These are phyloP conservation scores for Aspergillus coremiiformis DNA, from an alignment of 495 filamentous ascomycete species.

Conservation along the genomic window DNA sequence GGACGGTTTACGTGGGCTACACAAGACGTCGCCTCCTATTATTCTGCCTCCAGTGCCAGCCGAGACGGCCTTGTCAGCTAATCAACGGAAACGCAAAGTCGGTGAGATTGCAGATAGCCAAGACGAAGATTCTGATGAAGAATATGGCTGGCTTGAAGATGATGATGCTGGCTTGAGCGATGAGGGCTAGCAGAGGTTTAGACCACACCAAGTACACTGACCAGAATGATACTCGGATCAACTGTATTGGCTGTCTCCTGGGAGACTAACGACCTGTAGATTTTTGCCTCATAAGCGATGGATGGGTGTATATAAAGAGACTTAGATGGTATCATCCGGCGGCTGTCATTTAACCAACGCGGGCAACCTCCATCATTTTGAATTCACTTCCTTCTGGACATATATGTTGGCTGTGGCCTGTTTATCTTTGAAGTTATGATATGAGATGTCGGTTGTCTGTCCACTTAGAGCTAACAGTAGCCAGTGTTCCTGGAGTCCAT, in stretches of 20 bases:
- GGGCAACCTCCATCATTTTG: conserved; percentile 18
- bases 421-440: too few relatives aligned
- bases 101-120: conserved; percentile 45
- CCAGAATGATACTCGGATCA: background rate
- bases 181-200: background rate
- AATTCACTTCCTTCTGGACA: conserved; percentile 9
- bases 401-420: background rate
- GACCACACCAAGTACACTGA: background rate
- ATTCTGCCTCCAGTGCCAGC: background rate
- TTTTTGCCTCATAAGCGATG: too few relatives aligned
- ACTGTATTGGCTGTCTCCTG: too few relatives aligned
- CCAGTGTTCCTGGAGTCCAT: too few relatives aligned
- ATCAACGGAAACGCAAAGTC: conserved; percentile 41
- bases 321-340: background rate
- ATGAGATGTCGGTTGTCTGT: too few relatives aligned
- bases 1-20: conserved; percentile 22
- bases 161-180: conserved; percentile 8
- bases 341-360: conserved; percentile 8
- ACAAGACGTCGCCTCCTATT: background rate
- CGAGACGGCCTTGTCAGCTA: background rate
- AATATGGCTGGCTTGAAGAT: conserved; percentile 27
- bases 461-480: too few relatives aligned
- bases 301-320: too few relatives aligned
- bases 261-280: too few relatives aligned
- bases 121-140: conserved; percentile 41